Percentiles rank a stretch among this genome's conserved stretches.
Conservation (phyloP, 1,284 basidiomycete species). For the Salmacisia buchloeana region DNA sequence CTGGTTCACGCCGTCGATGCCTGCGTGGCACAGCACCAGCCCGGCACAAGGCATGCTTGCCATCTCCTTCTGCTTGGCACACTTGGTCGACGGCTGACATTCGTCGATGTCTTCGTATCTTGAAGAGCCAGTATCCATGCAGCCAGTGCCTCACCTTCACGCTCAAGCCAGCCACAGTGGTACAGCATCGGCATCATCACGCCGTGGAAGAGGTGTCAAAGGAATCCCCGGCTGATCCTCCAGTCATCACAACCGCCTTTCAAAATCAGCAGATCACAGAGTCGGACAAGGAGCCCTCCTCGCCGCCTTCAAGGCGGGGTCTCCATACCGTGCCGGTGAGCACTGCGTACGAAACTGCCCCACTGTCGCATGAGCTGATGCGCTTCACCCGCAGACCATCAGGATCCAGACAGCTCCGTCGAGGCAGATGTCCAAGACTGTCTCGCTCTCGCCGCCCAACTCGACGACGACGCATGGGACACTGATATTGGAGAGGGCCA, state of each 20-base stretch:
- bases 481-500: background rate
- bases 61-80: background rate
- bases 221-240: background rate
- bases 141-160: too few species aligned
- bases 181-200: background rate
- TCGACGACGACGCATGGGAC: background rate
- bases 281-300: background rate
- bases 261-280: background rate
- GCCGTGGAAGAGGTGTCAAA: background rate
- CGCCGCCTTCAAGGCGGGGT: background rate
- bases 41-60: background rate
- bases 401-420: too few species aligned
- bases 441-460: background rate
- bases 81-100: too few species aligned
- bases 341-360: background rate
- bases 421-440: background rate
- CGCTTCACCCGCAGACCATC: too few species aligned
- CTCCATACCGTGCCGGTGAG: background rate
- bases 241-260: background rate
- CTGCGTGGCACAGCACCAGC: background rate
- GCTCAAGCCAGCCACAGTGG: background rate
- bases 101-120: too few species aligned
- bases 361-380: background rate
- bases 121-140: too few species aligned
- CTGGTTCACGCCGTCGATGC: background rate